Conservation (phyloP, 2,329 filamentous ascomycete species). For the Madurella mycetomatis region DNA sequence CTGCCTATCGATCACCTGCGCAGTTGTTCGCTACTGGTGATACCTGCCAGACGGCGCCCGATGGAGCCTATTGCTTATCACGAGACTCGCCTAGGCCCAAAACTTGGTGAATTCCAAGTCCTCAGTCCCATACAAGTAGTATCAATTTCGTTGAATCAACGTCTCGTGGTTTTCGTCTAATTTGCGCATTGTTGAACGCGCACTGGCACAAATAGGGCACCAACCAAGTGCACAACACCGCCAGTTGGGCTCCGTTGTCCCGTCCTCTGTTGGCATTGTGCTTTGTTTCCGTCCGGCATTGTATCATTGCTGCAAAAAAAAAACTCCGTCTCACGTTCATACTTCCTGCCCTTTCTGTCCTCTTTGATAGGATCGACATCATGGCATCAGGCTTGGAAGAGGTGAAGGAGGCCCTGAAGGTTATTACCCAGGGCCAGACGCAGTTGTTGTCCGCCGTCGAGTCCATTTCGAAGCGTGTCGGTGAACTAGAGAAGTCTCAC, state of each 20-base stretch:
- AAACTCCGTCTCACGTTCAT: neutral
- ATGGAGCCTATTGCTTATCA: constrained; percentile 20
- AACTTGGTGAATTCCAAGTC: constrained; percentile 16
- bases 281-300: too few species aligned
- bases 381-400: constrained; percentile 32
- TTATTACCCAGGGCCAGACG: constrained; percentile 40
- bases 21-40: constrained; percentile 17
- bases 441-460: constrained; percentile 40
- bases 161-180: neutral
- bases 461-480: constrained; percentile 33
- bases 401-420: constrained; percentile 29
- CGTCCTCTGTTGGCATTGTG: neutral
- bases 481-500: constrained; percentile 20
- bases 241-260: neutral
- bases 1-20: constrained; percentile 26
- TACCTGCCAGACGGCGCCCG: constrained; percentile 10
- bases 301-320: neutral
- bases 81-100: constrained; percentile 15
- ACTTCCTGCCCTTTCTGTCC: neutral
- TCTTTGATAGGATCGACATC: neutral
- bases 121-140: neutral
- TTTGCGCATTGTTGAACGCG: neutral
- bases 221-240: neutral
- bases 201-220: neutral
- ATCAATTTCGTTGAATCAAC: neutral